Conservation (phyloP, 2,329 filamentous ascomycete species). For the Orbilia blumenaviensis region DNA sequence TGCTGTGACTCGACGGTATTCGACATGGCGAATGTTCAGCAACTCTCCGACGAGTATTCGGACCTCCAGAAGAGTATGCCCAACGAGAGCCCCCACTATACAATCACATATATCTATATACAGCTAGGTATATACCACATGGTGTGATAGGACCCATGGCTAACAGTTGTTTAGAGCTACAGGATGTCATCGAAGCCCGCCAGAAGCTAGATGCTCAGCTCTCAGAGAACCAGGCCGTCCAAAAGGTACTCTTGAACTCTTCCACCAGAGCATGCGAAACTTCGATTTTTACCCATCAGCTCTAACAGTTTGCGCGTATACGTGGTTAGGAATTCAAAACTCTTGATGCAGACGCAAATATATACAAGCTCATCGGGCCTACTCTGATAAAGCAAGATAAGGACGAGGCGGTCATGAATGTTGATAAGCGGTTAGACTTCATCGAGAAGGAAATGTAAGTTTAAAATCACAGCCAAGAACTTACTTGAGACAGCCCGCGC, state of each 20-base stretch:
- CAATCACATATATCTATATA: too few relatives aligned
- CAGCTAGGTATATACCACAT: not conserved
- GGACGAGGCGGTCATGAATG: conserved; percentile 85
- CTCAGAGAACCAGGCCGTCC: conserved; percentile 88
- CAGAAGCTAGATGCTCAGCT: conserved; percentile 94
- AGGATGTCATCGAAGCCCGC: conserved; percentile 76
- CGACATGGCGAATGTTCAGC: conserved; percentile 78
- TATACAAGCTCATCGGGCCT: conserved; percentile 95
- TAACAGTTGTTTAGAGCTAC: conserved; percentile 71
- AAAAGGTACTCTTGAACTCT: conserved; percentile 75
- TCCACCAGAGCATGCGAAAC: not conserved
- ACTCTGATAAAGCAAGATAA: conserved; percentile 95
- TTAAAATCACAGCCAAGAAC: not conserved
- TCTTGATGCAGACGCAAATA: conserved; percentile 81
- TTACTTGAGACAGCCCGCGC: not conserved
- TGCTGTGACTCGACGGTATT: not conserved
- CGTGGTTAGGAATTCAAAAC: conserved; percentile 76
- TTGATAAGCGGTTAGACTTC: conserved; percentile 88
- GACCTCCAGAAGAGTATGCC: conserved; percentile 80
- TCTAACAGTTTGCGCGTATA: not conserved
- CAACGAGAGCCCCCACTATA: not conserved
- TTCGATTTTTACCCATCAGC: not conserved
- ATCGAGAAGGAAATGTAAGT: conserved; percentile 91
- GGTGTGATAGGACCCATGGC: not conserved
- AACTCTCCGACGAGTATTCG: conserved; percentile 85